Conservation (phyloP, 257 asterid species). For the Haberlea rhodopensis region DNA sequence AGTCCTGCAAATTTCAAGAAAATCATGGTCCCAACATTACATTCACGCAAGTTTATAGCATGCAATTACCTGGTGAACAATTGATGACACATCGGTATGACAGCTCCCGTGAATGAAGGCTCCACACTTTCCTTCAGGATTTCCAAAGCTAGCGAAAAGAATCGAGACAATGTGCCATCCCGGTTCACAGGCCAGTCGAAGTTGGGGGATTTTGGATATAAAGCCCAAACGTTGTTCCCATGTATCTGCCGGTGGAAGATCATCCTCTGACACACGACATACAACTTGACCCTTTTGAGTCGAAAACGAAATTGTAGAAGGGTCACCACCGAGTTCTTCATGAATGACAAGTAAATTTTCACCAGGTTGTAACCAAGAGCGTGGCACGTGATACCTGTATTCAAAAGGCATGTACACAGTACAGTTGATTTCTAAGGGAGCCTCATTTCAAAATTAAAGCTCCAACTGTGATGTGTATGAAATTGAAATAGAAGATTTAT, state of each 20-base stretch:
- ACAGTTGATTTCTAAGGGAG: constrained; percentile 1
- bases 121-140: constrained; percentile 58
- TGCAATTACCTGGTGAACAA: constrained; percentile 42
- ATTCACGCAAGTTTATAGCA: background rate
- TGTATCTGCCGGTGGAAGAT: constrained; percentile 61
- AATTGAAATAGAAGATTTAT: background rate
- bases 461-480: background rate
- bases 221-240: constrained; percentile 50
- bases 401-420: background rate
- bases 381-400: constrained; percentile 64
- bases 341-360: constrained; percentile 67
- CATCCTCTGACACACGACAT: constrained; percentile 50
- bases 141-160: constrained; percentile 60
- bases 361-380: constrained; percentile 61
- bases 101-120: constrained; percentile 43
- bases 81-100: constrained; percentile 39
- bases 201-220: constrained; percentile 37
- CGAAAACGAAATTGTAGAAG: constrained; percentile 45
- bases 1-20: background rate
- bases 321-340: constrained; percentile 77
- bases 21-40: no score
- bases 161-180: constrained; percentile 54
- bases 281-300: constrained; percentile 43
- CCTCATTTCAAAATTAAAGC: background rate
- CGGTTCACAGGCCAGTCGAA: constrained; percentile 53